phyloP scores from a whole-genome alignment of 2,329 filamentous ascomycete species.

The Stachybotrys chlorohalonatus region DNA sequence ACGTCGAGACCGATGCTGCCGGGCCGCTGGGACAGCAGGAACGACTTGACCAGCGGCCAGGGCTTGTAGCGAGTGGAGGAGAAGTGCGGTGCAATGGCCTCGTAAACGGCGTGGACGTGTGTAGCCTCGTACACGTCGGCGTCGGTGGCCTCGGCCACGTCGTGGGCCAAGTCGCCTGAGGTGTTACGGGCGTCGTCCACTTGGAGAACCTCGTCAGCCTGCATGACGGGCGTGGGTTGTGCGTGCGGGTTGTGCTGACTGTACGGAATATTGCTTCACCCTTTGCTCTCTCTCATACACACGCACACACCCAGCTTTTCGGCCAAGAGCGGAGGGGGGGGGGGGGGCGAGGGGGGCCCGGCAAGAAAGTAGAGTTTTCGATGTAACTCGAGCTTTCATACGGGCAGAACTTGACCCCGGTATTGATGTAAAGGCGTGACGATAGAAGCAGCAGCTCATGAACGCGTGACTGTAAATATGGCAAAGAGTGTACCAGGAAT shows the following conservation, averaged over 20 bases:
- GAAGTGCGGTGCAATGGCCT: conserved; percentile 77
- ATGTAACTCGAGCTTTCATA: no score
- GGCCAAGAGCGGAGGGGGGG: neutral
- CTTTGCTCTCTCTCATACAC: neutral
- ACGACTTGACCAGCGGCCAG: conserved; percentile 83
- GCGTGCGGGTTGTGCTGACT: neutral
- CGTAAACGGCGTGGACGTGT: conserved; percentile 89
- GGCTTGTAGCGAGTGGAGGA: conserved; percentile 73
- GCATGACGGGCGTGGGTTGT: neutral
- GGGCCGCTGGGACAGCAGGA: conserved; percentile 54
- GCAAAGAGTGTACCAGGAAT: no score
- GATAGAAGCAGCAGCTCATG: no score
- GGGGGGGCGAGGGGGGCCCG: no score
- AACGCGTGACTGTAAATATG: no score
- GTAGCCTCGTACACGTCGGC: conserved; percentile 65
- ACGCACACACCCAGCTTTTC: neutral
- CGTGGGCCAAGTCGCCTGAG: neutral
- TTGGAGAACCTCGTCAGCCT: neutral
- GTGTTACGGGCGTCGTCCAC: neutral
- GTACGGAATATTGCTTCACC: neutral
- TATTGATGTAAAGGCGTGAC: no score
- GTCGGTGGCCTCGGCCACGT: neutral
- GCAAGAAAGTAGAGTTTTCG: neutral
- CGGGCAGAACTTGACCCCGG: no score
- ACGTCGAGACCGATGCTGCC: conserved; percentile 82